Evolutionary conservation across 495 filamentous ascomycete genomes (phyloP).

Genomic region (Penicillium nucicola): DNA sequence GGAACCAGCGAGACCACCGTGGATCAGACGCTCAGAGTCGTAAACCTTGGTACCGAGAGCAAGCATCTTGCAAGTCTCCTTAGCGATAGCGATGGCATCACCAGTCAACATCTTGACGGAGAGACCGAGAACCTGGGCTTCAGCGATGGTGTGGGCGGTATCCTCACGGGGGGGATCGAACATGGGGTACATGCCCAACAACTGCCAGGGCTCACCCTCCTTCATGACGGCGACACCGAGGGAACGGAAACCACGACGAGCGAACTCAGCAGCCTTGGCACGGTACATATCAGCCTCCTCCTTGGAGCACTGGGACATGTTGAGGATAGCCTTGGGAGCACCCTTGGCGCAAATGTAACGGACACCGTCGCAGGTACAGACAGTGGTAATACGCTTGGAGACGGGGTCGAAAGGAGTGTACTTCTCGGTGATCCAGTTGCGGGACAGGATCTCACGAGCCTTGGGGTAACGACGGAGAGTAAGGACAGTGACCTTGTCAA

Average conservation of each 20-base stretch:
- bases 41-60: slow-evolving; percentile 75
- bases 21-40: slow-evolving; percentile 71
- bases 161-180: slow-evolving; percentile 77
- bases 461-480: slow-evolving; percentile 73
- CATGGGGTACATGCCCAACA: slow-evolving; percentile 75
- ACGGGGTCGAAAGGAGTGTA: slow-evolving; percentile 78
- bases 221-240: slow-evolving; percentile 72
- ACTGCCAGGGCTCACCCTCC: slow-evolving; percentile 63
- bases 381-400: slow-evolving; percentile 71
- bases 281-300: slow-evolving; percentile 64
- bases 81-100: slow-evolving; percentile 76
- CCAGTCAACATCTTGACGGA: slow-evolving; percentile 78
- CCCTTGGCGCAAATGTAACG: slow-evolving; percentile 69
- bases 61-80: slow-evolving; percentile 80
- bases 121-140: slow-evolving; percentile 73
- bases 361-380: slow-evolving; percentile 65
- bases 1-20: slow-evolving; percentile 69
- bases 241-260: slow-evolving; percentile 77
- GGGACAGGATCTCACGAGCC: slow-evolving; percentile 63
- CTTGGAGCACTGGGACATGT: slow-evolving; percentile 60
- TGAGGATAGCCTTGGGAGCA: slow-evolving; percentile 71
- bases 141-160: slow-evolving; percentile 73
- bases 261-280: slow-evolving; percentile 69
- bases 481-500: slow-evolving; percentile 73
- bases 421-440: slow-evolving; percentile 71